These are phyloP conservation scores for Mollisia scopiformis DNA, from an alignment of 2,329 filamentous ascomycete species.

Conservation along the genomic window DNA sequence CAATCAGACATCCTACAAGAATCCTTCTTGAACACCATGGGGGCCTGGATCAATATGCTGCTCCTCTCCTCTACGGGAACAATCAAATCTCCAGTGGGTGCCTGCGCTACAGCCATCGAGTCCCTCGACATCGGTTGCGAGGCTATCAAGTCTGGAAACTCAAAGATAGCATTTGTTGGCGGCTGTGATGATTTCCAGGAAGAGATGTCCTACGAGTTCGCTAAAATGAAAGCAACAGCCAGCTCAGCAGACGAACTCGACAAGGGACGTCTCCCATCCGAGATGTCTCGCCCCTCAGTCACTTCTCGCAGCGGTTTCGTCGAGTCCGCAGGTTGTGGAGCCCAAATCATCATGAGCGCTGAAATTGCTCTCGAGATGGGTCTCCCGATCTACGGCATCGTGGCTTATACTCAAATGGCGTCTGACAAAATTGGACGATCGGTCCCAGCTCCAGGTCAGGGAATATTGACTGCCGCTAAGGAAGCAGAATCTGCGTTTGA, in stretches of 20 bases:
- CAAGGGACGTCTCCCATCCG: constrained; percentile 86
- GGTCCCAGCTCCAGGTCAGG: constrained; percentile 91
- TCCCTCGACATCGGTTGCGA: constrained; percentile 96
- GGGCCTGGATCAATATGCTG: constrained; percentile 98
- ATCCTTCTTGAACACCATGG: constrained; percentile 99
- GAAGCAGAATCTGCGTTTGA: constrained; percentile 87
- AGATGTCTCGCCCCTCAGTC: constrained; percentile 96
- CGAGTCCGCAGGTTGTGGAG: constrained; percentile 96
- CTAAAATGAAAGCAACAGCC: constrained; percentile 99
- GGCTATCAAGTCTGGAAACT: constrained; percentile 96
- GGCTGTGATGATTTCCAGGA: constrained; percentile 98
- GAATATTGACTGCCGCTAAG: constrained; percentile 90
- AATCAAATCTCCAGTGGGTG: constrained; percentile 95
- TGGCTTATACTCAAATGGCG: constrained; percentile 89
- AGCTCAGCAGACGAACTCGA: constrained; percentile 95
- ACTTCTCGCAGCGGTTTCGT: constrained; percentile 96
- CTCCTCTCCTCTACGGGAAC: constrained; percentile 91
- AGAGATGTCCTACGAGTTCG: constrained; percentile 96
- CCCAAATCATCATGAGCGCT: constrained; percentile 96
- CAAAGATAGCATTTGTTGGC: constrained; percentile 91
- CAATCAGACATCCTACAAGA: constrained; percentile 98
- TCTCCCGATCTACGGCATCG: constrained; percentile 90
- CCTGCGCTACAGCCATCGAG: constrained; percentile 94
- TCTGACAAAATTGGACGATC: constrained; percentile 98
- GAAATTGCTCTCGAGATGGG: constrained; percentile 95